phyloP scores from a whole-genome alignment of 2,329 filamentous ascomycete genomes.

The Hymenotorrendiella dingleyae region DNA sequence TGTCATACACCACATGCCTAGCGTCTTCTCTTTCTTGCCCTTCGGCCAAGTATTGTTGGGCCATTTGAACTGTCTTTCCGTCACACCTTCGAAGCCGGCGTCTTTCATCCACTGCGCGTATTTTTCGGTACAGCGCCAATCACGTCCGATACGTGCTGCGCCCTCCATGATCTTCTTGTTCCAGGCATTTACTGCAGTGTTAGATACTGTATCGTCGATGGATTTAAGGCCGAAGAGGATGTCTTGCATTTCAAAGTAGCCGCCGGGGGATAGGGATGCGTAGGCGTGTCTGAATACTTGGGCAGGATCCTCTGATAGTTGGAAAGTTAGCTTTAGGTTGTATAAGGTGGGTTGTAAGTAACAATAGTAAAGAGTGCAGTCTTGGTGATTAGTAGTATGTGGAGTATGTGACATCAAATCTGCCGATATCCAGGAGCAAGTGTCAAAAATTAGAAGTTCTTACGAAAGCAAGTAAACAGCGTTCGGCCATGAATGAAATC shows the following conservation, averaged over 20 bases:
- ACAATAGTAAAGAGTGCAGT: no score
- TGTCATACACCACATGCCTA: slow-evolving; percentile 33
- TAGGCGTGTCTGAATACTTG: slow-evolving; percentile 3
- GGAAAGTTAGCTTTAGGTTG: no score
- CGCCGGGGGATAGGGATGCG: slow-evolving; percentile 34
- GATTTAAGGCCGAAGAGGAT: slow-evolving; percentile 2
- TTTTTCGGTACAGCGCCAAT: slow-evolving; percentile 30
- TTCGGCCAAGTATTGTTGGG: slow-evolving; percentile 47
- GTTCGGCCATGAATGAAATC: slow-evolving; percentile 13
- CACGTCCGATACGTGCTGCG: slow-evolving; percentile 11
- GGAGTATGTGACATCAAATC: no score
- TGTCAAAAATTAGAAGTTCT: no score
- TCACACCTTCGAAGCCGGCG: slow-evolving; percentile 48
- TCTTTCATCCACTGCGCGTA: slow-evolving; percentile 36
- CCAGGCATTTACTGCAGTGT: slow-evolving; percentile 14
- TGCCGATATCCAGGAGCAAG: no score
- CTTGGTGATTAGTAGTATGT: no score
- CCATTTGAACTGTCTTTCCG: slow-evolving; percentile 42
- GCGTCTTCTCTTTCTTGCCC: slow-evolving; percentile 44
- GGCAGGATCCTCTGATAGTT: slow-evolving; percentile 1
- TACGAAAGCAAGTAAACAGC: slow-evolving; percentile 11
- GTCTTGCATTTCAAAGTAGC: slow-evolving; percentile 36
- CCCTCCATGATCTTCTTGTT: slow-evolving; percentile 14
- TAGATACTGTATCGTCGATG: slow-evolving; percentile 6
- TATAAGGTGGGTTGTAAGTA: no score